Base-by-base conservation (phyloP, 2,329 filamentous ascomycete species). In the Pyricularia sp. region DNA sequence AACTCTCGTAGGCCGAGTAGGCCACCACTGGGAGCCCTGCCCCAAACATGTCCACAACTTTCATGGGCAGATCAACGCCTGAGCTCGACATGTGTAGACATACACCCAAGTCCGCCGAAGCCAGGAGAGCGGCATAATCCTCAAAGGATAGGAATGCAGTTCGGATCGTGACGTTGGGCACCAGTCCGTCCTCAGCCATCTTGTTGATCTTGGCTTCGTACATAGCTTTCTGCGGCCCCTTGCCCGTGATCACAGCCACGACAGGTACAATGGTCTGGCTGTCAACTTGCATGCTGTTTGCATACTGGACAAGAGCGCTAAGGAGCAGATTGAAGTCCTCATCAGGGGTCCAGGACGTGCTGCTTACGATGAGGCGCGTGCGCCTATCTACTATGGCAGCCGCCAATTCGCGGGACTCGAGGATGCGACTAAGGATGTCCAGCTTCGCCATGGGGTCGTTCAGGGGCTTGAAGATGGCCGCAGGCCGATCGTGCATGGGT, bases 31-130 rank as follows among this genome's bases (percentile, higher is more conserved):
- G 95, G 31, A 99, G 81, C 0, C 94, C 95, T 0, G 94, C 91
- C 2, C 95, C 95, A 77, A 99, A 98, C 94, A 99, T 97, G 77
- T 99, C 95, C 17, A 99, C 94, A 0, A 99, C 93, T 80, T 99
- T 99, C 95, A 99, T 99, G 0, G 95, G 95, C 25, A 99, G 82
- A 78, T 99, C 95, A 0, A 99, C 93, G 1, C 95, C 95, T 2
- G 93, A 97, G 72, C 92, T 96, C 17, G 93, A 97, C 72, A 88
- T 97, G 80, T 99, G 95, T 30, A 99, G 82, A 69, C 92, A 97
- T 28, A 99, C 88, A 11, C 95, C 95, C 0, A 99, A 82, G 74
- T 97, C 94, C 3, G 95, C 93, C 64, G 90, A 90, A 12, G 90
- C 92, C 33, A 99, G 87, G 4, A 99, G 84, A 0, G 83, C 84